phyloP scores from a whole-genome alignment of 2,329 filamentous ascomycete species.

The Xylaria polymorpha region DNA sequence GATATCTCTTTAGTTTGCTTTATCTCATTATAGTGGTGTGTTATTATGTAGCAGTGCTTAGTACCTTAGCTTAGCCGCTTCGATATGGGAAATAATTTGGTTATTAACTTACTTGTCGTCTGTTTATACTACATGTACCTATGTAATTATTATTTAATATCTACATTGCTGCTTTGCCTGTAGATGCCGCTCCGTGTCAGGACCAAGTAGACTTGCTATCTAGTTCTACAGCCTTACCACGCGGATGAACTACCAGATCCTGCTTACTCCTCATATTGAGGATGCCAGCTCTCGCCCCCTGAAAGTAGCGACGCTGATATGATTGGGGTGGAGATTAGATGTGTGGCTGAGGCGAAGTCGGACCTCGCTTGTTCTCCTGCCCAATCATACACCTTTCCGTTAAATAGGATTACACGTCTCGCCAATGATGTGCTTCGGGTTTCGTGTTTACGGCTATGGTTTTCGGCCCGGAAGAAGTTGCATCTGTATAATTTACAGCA shows the following conservation, averaged over 20 bases:
- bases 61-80: background rate
- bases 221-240: no score
- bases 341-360: background rate
- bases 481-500: no score
- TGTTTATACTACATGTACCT: background rate
- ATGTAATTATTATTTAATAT: background rate
- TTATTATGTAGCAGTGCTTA: background rate
- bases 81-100: background rate
- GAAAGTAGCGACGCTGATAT: background rate
- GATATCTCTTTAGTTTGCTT: constrained; percentile 8
- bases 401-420: background rate
- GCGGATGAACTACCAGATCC: no score
- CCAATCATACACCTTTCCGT: background rate
- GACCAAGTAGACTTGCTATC: no score
- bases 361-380: background rate
- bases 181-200: background rate
- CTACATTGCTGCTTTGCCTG: background rate
- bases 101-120: background rate
- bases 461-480: background rate
- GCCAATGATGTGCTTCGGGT: background rate
- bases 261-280: no score
- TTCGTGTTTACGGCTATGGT: background rate
- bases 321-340: background rate
- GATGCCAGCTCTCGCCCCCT: background rate
- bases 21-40: background rate